Base-by-base conservation (phyloP, 192 early-diverging fungal species). In the Geranomyces michiganensis region DNA sequence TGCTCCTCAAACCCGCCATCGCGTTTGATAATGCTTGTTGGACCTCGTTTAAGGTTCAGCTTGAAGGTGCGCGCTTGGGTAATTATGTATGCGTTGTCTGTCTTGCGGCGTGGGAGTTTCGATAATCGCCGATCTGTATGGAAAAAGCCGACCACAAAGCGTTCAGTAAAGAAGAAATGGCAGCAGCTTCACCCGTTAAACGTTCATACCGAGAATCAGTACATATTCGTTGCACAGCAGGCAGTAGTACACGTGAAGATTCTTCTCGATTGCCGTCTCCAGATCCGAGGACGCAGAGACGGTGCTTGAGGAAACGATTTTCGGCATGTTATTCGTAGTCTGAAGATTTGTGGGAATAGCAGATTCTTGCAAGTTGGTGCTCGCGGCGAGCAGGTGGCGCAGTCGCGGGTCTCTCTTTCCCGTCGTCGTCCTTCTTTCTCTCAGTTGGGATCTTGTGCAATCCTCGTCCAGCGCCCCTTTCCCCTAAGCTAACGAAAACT, bases 281-380 rank as follows among this genome's bases (percentile, higher is more conserved):
- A 70, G 58, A 31, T 70, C 68, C 6, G 55, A 36, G 0, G 56
- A 60, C 15, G 68, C 68, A 13, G 68, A 70, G n/a, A 60, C 27
- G 8, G 68, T 70, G 41, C 68, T 70, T 31, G 68, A 70, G 45
- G 56, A 60, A 0, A 70, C 68, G 58, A 70, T 70, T 31, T 70
- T 70, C 33, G 68, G 68, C 68, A 70, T 70, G 7, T 65, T 53
- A n/a, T n/a, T n/a, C n/a, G n/a, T n/a, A n/a, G n/a, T n/a, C n/a
- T n/a, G n/a, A n/a, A n/a, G n/a, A n/a, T n/a, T n/a, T n/a, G n/a
- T n/a, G n/a, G n/a, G n/a, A n/a, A n/a, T n/a, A n/a, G n/a, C n/a
- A n/a, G n/a, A n/a, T n/a, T n/a, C n/a, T n/a, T n/a, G n/a, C n/a
- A n/a, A n/a, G n/a, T n/a, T n/a, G n/a, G n/a, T n/a, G n/a, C n/a